Base-by-base conservation (phyloP, 805 yeast genomes). In the Metschnikowia picachoensis region DNA sequence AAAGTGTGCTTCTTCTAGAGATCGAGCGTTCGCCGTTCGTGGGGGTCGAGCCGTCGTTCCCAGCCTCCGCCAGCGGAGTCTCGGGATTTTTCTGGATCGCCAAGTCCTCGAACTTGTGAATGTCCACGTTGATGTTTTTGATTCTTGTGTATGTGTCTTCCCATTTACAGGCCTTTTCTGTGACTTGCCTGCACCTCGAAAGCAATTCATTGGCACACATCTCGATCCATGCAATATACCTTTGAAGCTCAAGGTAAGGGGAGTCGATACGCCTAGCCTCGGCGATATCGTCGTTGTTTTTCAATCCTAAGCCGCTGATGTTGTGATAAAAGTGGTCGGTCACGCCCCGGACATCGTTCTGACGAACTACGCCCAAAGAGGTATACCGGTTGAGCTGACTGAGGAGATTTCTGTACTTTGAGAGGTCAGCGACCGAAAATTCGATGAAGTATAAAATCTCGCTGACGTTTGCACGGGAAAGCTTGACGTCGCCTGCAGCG, bases 371-470 rank as follows among this genome's bases (percentile, higher is more conserved):
- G 12, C 56, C 58, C 37, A 74, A 65, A 10, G 65, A 54, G 1
- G 65, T 50, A 29, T 69, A 53, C 47, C 70, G 73, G 49, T 67
- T 68, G 27, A 79, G 55, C 44, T 59, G 66, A 12, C 64, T 60
- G 13, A 73, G 57, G 1, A 52, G 34, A 2, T 38, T 48, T 15
- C 60, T 56, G 46, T 70, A 70, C 4, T 53, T 55, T 3, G 51
- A 53, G 15, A 80, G 58, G 51, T 80, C 83, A 9, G 64, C 61
- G 17, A 61, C 45, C 0, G 83, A 73, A 48, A 67, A 79, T 32
- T 67, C 68, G 29, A 80, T 51, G 51, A 81, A 81, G 30, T 69
- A 68, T 39, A 71, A 75, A 44, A 77, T 74, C 41, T 71, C 82
- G 12, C 53, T 54, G 7, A 70, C 57, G 39, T 66, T 60, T 12